Evolutionary conservation across 305 asterid species (phyloP), one percentile per base, ranked within the genome.

Genomic region (Fraxinus albicans): DNA sequence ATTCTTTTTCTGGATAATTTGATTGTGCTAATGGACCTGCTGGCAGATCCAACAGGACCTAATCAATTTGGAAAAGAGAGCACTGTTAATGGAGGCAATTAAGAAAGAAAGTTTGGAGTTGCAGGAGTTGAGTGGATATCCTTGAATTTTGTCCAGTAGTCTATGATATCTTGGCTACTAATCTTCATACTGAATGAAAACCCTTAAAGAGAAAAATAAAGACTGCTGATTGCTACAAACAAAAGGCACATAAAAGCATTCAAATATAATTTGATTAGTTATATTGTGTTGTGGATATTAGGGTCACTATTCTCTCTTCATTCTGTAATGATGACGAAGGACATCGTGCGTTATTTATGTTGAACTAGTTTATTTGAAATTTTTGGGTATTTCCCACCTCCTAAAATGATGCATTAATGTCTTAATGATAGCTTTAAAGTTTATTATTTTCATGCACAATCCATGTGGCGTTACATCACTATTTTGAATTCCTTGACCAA

Each of bases 51-150:
- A 85, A 83, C 82, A 87, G 76, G 97, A 95, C 88, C 89, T 95
- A 75, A 76, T 17, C 87, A 76, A 73, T 82, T 83, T 90, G 85
- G 92, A 94, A 89, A 90, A 82, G 79, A 90, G 86, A 87, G 89
- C 82, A 27, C 84, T 74, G 77, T 87, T 89, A 55, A 75, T 94
- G 87, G 97, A 92, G 88, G 90, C 90, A 12, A 83, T 89, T 38
- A 82, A 86, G 86, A 90, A 87, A 82, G 95, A 84, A 76, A 92
- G 86, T 86, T 82, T 81, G 86, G 92, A 88, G 85, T 88, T 93
- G 89, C 93, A 88, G 89, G 98, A 93, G 81, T 79, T 95, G 89
- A 86, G 89, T 36, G 90, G 84, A 95, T 95, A 94, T 94, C 99
- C 99, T 94, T 84, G 47, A 19, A 33, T 60, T 77, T 81, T 73